Evolutionary conservation across 2,329 filamentous ascomycete species (phyloP), one percentile per base, ranked within the genome.

Genomic region (Clarireedia homoeocarpa): DNA sequence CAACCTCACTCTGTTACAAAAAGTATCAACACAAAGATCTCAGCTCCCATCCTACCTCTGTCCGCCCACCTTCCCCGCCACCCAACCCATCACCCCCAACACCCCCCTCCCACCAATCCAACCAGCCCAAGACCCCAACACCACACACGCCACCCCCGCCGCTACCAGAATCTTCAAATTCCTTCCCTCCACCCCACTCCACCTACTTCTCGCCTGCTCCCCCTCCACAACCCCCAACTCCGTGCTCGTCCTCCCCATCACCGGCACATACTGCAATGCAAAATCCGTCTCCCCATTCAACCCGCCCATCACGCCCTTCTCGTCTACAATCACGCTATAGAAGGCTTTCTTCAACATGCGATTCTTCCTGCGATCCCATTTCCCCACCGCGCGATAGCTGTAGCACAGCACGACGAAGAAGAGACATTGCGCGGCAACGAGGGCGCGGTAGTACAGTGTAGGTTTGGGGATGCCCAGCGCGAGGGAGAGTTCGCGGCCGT

Each of bases 211-310:
- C 23, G 62, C 63, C 36, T 63, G 3, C n/a, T 10, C 58, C 20
- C 39, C 50, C 20, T 70, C 66, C 48, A 70, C 68, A 58, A 61
- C 59, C 1, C 62, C 68, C 52, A 65, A 63, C 48, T 67, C 66
- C 3, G 69, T 76, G 14, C 71, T 73, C 7, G 63, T 65, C 27
- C 27, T 7, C 20, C 71, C 67, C 50, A 77, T 76, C 61, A 79
- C 72, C 0, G 86, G 85, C 9, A 86, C 73, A 65, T 86, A 87
- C 66, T 89, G 86, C 71, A 91, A 86, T 20, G 85, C 81, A 65
- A 90, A 91, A 7, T 72, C 74, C 1, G 79, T 81, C 63, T 84
- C 77, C 48, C 78, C 74, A 0, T 85, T 82, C 6, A 91, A 73
- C 0, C 84, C 86, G 55, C 62, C 9, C 20, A 44, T 44, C n/a